Base-by-base conservation (phyloP, 768 basidiomycete genomes). In the Phlebiopsis flavidoalba region DNA sequence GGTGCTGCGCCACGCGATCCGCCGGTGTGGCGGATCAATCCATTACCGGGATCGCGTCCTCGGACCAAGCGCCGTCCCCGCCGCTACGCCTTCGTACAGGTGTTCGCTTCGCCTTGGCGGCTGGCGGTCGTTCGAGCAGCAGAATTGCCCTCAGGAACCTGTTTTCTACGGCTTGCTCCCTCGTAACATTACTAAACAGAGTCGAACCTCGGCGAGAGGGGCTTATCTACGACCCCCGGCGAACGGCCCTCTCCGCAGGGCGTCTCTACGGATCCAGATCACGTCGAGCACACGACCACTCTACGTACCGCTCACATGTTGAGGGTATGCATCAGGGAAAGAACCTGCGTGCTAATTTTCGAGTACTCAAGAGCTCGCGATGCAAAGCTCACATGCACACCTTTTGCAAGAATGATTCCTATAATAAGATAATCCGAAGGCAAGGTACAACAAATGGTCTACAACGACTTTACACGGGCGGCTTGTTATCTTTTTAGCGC, bases 401-500 rank as follows among this genome's bases (percentile, higher is more conserved):
- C 40, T 43, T 12, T 43, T 31, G 26, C 26, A 8, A 12, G 40
- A 43, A 43, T 43, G 40, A 43, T 43, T 45, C 54, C 43, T 55
- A n/a, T 19, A 26, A 45, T 55, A 45, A 55, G n/a, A 55, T 24
- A 24, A 3, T 55, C 54, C 53, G 35, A 53, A 19, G 21, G 24
- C 48, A 31, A 63, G 53, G 15, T 57, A 33, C 50, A 56, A 45
- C 36, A 47, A 46, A 45, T 15, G 35, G 46, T 31, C 47, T 21
- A 53, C 15, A 26, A 24, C 21, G 46, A 24, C 22, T 60, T 53
- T 71, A 71, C 60, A 69, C 68, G 52, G 72, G 71, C 19, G 74
- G 73, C 64, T 76, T 79, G 67, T 69, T 71, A 24, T 76, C 76
- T 62, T 75, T 77, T 75, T 79, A n/a, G 78, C 57, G 78, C 78